phyloP scores from a whole-genome alignment of 305 asterid species.

The Fraxinus greggii region DNA sequence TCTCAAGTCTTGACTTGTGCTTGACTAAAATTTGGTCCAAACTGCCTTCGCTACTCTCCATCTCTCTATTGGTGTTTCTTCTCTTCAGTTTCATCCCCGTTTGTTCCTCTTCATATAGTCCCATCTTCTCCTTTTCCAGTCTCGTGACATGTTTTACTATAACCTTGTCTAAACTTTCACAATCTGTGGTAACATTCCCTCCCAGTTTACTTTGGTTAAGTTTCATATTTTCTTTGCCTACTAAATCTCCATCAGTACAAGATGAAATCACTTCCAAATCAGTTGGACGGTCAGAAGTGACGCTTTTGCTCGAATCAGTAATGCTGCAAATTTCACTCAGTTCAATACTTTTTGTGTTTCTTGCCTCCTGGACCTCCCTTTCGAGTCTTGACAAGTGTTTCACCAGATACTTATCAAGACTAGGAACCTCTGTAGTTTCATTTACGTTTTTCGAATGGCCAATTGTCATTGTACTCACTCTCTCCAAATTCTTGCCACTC shows the following conservation, averaged over 20 bases:
- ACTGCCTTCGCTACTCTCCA: slow-evolving; percentile 42
- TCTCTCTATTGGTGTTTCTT: slow-evolving; percentile 29
- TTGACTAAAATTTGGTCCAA: slow-evolving; percentile 72
- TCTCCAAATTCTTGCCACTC: slow-evolving; percentile 27
- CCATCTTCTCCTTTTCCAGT: slow-evolving; percentile 63
- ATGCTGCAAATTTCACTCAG: background rate
- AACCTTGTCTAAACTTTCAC: slow-evolving; percentile 65
- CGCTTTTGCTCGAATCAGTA: background rate
- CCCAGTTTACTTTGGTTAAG: slow-evolving; percentile 33
- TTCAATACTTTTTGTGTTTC: slow-evolving; percentile 30
- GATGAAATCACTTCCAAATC: background rate
- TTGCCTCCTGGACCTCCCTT: slow-evolving; percentile 80
- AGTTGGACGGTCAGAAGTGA: background rate
- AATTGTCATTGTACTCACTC: slow-evolving; percentile 2
- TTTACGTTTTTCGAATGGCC: slow-evolving; percentile 10
- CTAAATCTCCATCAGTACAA: slow-evolving; percentile 9
- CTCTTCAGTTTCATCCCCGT: slow-evolving; percentile 33
- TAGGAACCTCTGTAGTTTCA: slow-evolving; percentile 45
- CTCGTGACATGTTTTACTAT: slow-evolving; percentile 74
- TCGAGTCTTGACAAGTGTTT: slow-evolving; percentile 73
- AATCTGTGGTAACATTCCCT: slow-evolving; percentile 22
- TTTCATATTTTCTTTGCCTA: slow-evolving; percentile 54
- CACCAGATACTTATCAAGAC: slow-evolving; percentile 72
- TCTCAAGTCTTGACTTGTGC: slow-evolving; percentile 60
- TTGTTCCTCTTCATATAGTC: slow-evolving; percentile 37